Base-by-base conservation (phyloP, 1,284 basidiomycete species). In the Puccinia triticina region DNA sequence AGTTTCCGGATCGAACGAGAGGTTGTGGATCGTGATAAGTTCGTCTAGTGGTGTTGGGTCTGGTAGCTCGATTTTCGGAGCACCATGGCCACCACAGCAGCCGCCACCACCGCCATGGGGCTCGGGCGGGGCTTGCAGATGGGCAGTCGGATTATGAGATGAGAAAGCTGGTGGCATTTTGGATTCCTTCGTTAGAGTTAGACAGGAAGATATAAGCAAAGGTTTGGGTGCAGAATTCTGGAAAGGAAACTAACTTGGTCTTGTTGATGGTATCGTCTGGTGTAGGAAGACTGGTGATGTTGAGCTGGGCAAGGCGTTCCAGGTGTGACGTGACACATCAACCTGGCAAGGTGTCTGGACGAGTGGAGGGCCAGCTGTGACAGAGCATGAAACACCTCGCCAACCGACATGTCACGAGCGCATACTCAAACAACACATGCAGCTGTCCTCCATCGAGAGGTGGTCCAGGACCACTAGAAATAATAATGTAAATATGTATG, bases 111-210 rank as follows among this genome's bases (percentile, higher is more conserved):
- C 43, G n/a, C 32, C 23, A 69, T 69, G 7, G 32, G 71, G 34
- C 14, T 73, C n/a, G 48, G 64, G 34, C 5, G 64, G 5, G 4
- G 16, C 40, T 59, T 64, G 48, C 14, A 81, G 50, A 64, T 81
- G 78, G 32, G 48, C 78, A 48, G 78, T 81, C 18, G 78, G 78
- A 73, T 81, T 73, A 50, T 81, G 69, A 11, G 78, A 23, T 57
- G 78, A 55, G 43, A 81, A 81, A 12, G 50, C 50, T 26, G 69
- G 23, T 21, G 78, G 21, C 78, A 81, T 81, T 8, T 57, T 79
- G 61, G 66, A 43, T 67, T 18, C 32, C 43, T 59, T 77, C 26
- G 72, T 50, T 32, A 46, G 67, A 23, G 48, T 50, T 29, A 26
- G 67, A 46, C 59, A 16, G 26, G 29, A 29, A 34, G 55, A 26